Evolutionary conservation across 2,329 filamentous ascomycete genomes (phyloP), one percentile per base, ranked within the genome.

Genomic region (Gnomoniopsis smithogilvyi): DNA sequence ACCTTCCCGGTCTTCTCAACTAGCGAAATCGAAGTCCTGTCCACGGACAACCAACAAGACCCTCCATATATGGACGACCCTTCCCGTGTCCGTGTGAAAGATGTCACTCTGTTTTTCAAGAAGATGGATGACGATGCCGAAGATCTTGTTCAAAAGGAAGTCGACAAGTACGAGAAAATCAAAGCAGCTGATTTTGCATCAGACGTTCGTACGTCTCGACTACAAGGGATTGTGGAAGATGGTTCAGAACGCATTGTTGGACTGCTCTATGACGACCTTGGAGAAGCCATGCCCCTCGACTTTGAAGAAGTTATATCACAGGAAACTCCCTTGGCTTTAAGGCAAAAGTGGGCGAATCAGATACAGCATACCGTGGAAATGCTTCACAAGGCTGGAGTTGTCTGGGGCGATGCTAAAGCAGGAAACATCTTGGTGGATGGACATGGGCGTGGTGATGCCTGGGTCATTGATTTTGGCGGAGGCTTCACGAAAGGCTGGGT

Each of bases 341-440:
- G 36, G 22, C 15, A 57, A 61, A 51, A 22, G 19, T 67, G 64
- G 67, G 59, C 43, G 43, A 36, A 50, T 3, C 64, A 69, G 60
- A 61, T 69, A 24, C 36, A 38, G 15, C 54, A 56, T 3, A 61
- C 59, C 2, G 45, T 68, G 15, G 19, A 55, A 33, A 26, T 54
- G 17, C 67, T 69, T 2, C 67, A 70, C 41, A 33, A 41, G 4
- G 34, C 48, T 26, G 67, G 66, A 6, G 65, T 70, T 21, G 43
- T 67, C 33, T 72, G 67, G 67, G 68, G 68, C 3, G 70, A 70
- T 56, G 69, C 30, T 6, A 71, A 71, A 56, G 59, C 68, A 4
- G 64, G 64, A 19, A 72, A 72, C 47, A 59, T 69, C 15, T 54
- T 72, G 14, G 66, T 72, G 15, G 65, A 69, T 38, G 45, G 38